Percentiles rank a stretch among this genome's conserved stretches.
Conservation (phyloP, 2,329 filamentous ascomycete genomes). For the Canariomyces notabilis region DNA sequence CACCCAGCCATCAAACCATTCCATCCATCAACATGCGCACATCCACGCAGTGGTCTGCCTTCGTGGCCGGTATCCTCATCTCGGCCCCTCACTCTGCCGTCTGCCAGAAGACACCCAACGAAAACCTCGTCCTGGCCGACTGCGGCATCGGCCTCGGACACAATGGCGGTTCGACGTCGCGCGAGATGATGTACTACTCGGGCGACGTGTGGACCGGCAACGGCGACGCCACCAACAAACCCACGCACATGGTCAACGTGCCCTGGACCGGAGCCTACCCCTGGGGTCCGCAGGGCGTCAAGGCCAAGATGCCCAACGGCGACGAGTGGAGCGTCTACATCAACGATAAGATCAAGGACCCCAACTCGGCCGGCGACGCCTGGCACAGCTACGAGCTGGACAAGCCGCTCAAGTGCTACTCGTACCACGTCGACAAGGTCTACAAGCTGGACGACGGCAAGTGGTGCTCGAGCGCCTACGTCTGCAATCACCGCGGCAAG, state of each 20-base stretch:
- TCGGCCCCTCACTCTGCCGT: background rate
- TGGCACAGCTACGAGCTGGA: conserved; percentile 4
- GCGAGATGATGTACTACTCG: conserved; percentile 9
- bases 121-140: conserved; percentile 7
- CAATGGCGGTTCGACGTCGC: conserved; percentile 8
- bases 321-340: conserved; percentile 3
- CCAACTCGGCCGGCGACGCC: conserved; percentile 3
- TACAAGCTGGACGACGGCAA: conserved; percentile 8
- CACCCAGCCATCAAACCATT: too few relatives aligned
- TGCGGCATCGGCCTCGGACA: conserved; percentile 9
- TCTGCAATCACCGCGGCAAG: conserved; percentile 5
- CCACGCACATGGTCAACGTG: conserved; percentile 7
- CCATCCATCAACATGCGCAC: too few relatives aligned
- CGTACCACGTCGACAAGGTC: conserved; percentile 1
- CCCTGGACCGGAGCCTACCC: conserved; percentile 7
- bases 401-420: conserved; percentile 9
- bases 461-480: conserved; percentile 9
- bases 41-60: too few relatives aligned
- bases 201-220: conserved; percentile 5
- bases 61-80: too few relatives aligned
- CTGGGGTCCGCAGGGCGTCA: conserved; percentile 2
- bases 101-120: conserved; percentile 2
- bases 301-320: conserved; percentile 5
- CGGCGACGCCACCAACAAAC: background rate
- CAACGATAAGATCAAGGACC: conserved; percentile 8